Conservation (phyloP, 1,284 basidiomycete genomes). For the Apiotrichum akiyoshidainum region DNA sequence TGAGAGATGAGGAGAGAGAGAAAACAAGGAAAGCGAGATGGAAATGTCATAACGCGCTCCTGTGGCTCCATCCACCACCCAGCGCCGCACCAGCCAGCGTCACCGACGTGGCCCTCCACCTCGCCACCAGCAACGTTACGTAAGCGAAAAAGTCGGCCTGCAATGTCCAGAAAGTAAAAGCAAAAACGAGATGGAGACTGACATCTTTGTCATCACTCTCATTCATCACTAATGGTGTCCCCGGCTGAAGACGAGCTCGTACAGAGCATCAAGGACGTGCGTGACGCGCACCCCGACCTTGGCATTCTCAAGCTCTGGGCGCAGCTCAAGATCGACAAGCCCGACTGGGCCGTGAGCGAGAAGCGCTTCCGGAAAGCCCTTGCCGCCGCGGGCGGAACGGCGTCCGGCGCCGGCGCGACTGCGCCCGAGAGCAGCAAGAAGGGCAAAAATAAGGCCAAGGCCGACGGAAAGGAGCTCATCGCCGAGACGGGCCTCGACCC, state of each 20-base stretch:
- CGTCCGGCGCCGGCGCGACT: slow-evolving; percentile 11
- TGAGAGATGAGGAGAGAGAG: slow-evolving; percentile 37
- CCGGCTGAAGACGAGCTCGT: slow-evolving; percentile 55
- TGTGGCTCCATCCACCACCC: too few relatives aligned
- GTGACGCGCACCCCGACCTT: slow-evolving; percentile 60
- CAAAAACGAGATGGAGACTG: background rate
- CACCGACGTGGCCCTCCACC: slow-evolving; percentile 3
- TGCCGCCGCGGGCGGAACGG: slow-evolving; percentile 10
- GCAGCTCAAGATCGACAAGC: slow-evolving; percentile 59
- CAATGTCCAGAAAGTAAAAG: background rate
- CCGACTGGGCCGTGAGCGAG: slow-evolving; percentile 73
- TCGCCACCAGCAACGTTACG: background rate
- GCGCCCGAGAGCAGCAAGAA: slow-evolving; percentile 22
- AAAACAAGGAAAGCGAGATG: slow-evolving; percentile 1
- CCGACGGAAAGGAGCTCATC: slow-evolving; percentile 44
- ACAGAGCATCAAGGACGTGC: slow-evolving; percentile 50
- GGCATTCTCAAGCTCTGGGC: slow-evolving; percentile 70
- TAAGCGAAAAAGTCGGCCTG: background rate
- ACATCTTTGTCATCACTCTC: background rate
- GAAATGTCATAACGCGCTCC: background rate
- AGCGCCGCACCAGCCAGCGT: background rate
- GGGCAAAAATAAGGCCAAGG: slow-evolving; percentile 13
- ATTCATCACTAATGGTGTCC: background rate
- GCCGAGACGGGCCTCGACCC: slow-evolving; percentile 67
- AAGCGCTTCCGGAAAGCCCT: slow-evolving; percentile 69